Evolutionary conservation across 2,329 filamentous ascomycete genomes (phyloP).

Genomic region (Microsporum canis): DNA sequence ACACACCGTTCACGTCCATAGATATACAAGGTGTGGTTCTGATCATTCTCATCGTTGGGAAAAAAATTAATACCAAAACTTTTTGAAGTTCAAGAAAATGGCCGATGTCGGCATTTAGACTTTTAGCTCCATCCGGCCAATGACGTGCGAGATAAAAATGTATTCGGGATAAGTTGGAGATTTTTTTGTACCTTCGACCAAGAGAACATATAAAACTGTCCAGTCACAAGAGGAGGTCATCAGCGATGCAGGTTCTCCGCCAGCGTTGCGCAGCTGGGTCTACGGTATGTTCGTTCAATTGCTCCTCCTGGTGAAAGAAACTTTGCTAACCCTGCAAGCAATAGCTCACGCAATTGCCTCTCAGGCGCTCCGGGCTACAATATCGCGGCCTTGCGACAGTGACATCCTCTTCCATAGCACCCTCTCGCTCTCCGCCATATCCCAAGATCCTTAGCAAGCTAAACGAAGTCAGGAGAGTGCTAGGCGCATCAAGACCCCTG

Average conservation of each 20-base stretch:
- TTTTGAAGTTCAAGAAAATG: neutral
- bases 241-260: constrained; percentile 4
- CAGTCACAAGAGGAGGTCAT: neutral
- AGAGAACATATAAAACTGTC: neutral
- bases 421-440: constrained; percentile 61
- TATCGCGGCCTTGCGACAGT: constrained; percentile 13
- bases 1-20: neutral
- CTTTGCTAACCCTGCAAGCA: constrained; percentile 2
- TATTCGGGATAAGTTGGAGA: neutral
- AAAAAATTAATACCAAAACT: neutral
- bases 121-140: neutral
- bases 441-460: constrained; percentile 69
- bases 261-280: neutral
- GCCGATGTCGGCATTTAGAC: constrained; percentile 1
- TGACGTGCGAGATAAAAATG: constrained; percentile 6
- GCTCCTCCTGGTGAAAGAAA: neutral
- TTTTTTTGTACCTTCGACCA: neutral
- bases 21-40: neutral
- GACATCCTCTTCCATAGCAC: constrained; percentile 2
- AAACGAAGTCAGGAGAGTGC: constrained; percentile 59
- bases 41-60: neutral
- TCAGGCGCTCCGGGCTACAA: neutral
- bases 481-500: constrained; percentile 53
- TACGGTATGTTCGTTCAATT: neutral
- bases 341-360: constrained; percentile 10